Evolutionary conservation across 2,329 filamentous ascomycete genomes (phyloP), one percentile per base, ranked within the genome.

Genomic region (Sporothrix curviconia): DNA sequence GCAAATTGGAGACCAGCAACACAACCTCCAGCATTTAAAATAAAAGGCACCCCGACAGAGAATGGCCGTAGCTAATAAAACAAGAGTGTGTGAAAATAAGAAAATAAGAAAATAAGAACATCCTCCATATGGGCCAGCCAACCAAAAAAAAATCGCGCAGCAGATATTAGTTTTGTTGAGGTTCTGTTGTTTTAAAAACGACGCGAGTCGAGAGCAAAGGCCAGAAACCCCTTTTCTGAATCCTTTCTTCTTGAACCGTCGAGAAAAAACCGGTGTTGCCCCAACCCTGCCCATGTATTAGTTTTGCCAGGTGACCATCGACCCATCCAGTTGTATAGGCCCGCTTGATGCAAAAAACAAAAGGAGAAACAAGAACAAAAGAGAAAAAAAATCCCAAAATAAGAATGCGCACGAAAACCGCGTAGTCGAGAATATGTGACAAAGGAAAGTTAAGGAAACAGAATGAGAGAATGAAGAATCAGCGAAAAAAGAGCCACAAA

Each of bases 81-180:
- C 72, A 76, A 70, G 71, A 68, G 71, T 72, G 39, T 11, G 17
- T 44, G 28, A 36, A 36, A 39, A 56, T 42, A 15, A 44, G 15
- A 42, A 39, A 24, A 39, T 12, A 12, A 39, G 51, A 49, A 51
- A 60, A 22, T 25, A 32, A 14, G n/a, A 30, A 39, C 14, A 50
- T 46, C 67, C 66, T 67, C 67, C 72, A 66, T 72, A 74, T 79
- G 76, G 76, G 74, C 77, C 77, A 78, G 77, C 77, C 77, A 78
- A 75, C n/a, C 70, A 68, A 56, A 67, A 67, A 66, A 66, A 64
- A 61, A 66, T 67, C 49, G 34, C 39, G 49, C 34, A 39, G 72
- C 72, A 76, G 72, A 71, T 72, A 75, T 75, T 73, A 75, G 72
- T 55, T 37, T 51, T 4, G 71, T 70, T 69, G 72, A 71, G 53